Base-by-base conservation (phyloP, 768 basidiomycete genomes). In the Botryobasidium botryosum region DNA sequence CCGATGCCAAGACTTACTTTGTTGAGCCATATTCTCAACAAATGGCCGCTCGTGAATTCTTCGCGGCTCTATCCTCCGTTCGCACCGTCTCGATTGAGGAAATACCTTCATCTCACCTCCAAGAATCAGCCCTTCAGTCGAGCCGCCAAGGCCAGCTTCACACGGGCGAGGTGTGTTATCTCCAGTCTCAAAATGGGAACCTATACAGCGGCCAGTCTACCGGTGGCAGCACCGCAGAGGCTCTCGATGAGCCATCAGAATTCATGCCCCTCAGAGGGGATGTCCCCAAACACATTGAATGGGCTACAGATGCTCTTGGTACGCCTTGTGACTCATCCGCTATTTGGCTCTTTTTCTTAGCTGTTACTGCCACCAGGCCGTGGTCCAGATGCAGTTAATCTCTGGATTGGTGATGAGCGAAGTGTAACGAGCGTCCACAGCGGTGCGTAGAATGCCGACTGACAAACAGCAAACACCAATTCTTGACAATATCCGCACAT, bases 141-240 rank as follows among this genome's bases (percentile, higher is more conserved):
- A 5, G 50, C 53, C 12, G 51, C 50, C 3, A 31, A 29, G 20
- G 52, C 53, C 8, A 56, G 48, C 24, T 60, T 61, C 36, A 55
- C 53, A 31, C 53, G 53, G 38, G 51, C 57, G 62, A 69, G 35
- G 68, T 79, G 13, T 61, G 67, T 51, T 92, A 92, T 58, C 66
- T 94, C 3, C 90, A 94, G 58, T 84, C 81, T 3, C 88, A 94
- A 59, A 86, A 92, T 56, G 90, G 90, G 6, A 96, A 94, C 58
- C 48, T 92, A 21, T 86, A 72, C 53, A 51, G 53, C 54, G 23
- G 67, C 63, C n/a, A n/a, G n/a, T n/a, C n/a, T n/a, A n/a, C n/a
- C n/a, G n/a, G n/a, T n/a, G n/a, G n/a, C n/a, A n/a, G n/a, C 53
- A 70, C 68, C 51, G 57, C 64, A 10, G 51, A 54, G 2, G 51